These are phyloP conservation scores for Claviceps monticola DNA, from an alignment of 2,329 filamentous ascomycete species.

Conservation along the genomic window DNA sequence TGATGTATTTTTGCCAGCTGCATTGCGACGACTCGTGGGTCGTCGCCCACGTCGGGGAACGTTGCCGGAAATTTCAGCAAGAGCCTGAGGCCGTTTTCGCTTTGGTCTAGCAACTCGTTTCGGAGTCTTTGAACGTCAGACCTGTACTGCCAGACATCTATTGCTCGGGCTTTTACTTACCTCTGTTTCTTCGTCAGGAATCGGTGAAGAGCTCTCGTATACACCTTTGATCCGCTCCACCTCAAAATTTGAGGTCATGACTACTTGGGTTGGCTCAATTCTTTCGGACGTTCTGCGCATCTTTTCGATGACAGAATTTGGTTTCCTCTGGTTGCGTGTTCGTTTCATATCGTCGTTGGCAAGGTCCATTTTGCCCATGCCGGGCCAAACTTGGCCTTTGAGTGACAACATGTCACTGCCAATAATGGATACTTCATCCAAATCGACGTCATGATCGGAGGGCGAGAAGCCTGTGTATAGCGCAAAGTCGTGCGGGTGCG, in stretches of 20 bases:
- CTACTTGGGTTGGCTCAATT: constrained; percentile 49
- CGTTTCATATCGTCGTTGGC: constrained; percentile 60
- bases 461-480: constrained; percentile 16
- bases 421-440: constrained; percentile 14
- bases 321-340: constrained; percentile 67
- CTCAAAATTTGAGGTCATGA: constrained; percentile 42
- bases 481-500: constrained; percentile 12
- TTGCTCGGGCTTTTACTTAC: constrained; percentile 22
- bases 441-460: constrained; percentile 16
- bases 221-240: constrained; percentile 41
- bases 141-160: background rate
- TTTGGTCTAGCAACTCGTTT: constrained; percentile 17
- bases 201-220: constrained; percentile 43
- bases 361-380: constrained; percentile 72
- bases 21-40: constrained; percentile 12
- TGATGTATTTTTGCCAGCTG: constrained; percentile 9
- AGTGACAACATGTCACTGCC: constrained; percentile 28
- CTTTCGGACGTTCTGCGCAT: constrained; percentile 51
- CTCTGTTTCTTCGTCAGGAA: constrained; percentile 22
- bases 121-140: constrained; percentile 13
- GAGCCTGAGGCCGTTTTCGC: constrained; percentile 18
- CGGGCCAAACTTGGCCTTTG: constrained; percentile 62
- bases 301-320: constrained; percentile 52
- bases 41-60: constrained; percentile 15
- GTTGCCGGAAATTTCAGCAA: constrained; percentile 22